These are phyloP conservation scores for Acrodontium crateriforme DNA, from an alignment of 2,329 filamentous ascomycete genomes.

Conservation along the genomic window DNA sequence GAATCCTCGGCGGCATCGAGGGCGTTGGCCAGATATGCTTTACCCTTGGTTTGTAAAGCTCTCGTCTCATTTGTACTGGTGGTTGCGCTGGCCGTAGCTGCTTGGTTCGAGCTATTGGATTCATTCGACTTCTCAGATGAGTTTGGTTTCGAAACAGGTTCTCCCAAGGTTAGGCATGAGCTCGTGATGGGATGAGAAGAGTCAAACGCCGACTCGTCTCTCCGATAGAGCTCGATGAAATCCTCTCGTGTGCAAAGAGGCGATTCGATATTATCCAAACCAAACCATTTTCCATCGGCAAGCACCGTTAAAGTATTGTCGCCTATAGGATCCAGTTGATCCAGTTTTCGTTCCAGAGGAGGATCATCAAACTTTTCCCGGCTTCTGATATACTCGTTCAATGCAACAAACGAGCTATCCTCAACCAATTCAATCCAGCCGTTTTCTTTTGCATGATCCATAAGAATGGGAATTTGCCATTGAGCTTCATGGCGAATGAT, in stretches of 20 bases:
- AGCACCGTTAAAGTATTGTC: conserved; percentile 32
- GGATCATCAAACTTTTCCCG: conserved; percentile 30
- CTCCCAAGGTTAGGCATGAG: conserved; percentile 22
- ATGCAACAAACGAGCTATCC: conserved; percentile 27
- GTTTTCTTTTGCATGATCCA: conserved; percentile 24
- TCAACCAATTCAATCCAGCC: conserved; percentile 24
- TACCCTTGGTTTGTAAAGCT: conserved; percentile 38
- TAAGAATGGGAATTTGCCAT: conserved; percentile 33
- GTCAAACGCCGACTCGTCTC: conserved; percentile 11
- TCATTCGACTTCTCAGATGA: no score
- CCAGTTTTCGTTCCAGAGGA: conserved; percentile 23
- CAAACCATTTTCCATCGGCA: conserved; percentile 32
- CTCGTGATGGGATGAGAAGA: conserved; percentile 7
- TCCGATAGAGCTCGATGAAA: conserved; percentile 24
- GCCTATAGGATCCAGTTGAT: conserved; percentile 28
- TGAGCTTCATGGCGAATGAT: conserved; percentile 41
- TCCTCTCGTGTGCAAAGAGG: conserved; percentile 25
- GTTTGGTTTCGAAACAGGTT: no score
- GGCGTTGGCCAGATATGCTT: conserved; percentile 28
- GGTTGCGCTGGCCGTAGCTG: not conserved
- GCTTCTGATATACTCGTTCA: conserved; percentile 31
- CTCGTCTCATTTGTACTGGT: conserved; percentile 7
- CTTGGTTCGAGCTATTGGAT: no score
- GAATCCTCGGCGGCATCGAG: conserved; percentile 10
- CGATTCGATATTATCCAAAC: conserved; percentile 28